A percentile compares a stretch with the other conserved stretches of the same genome.
phyloP scores from a whole-genome alignment of 1,284 basidiomycete genomes.

The Tilletia caries region DNA sequence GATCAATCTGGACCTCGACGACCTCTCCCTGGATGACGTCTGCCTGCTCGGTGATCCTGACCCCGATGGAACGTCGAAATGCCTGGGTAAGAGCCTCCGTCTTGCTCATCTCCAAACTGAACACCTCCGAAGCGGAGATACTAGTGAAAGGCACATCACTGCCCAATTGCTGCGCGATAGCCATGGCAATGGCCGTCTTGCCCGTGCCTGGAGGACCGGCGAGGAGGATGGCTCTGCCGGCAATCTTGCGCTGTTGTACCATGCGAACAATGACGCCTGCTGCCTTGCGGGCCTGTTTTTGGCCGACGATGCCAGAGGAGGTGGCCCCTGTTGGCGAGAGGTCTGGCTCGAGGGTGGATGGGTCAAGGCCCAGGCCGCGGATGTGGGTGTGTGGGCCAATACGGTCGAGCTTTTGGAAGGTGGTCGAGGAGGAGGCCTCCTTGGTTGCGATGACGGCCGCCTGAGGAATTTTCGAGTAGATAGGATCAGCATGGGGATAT shows the following conservation, averaged over 20 bases:
- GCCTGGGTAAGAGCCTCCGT: constrained; percentile 97
- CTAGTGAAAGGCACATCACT: constrained; percentile 93
- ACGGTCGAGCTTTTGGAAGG: constrained; percentile 11
- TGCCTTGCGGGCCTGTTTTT: constrained; percentile 88
- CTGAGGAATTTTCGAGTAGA: background rate
- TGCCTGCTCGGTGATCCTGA: constrained; percentile 94
- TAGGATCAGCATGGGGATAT: background rate
- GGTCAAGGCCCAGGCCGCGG: constrained; percentile 21
- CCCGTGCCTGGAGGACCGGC: constrained; percentile 94
- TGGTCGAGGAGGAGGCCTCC: constrained; percentile 11
- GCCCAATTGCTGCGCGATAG: constrained; percentile 93
- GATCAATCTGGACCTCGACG: constrained; percentile 96
- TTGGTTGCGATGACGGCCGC: constrained; percentile 10
- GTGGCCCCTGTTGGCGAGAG: constrained; percentile 57
- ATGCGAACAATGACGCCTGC: constrained; percentile 96
- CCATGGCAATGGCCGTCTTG: constrained; percentile 92
- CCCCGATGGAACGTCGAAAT: constrained; percentile 89
- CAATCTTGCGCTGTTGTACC: constrained; percentile 92
- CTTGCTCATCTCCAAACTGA: constrained; percentile 91
- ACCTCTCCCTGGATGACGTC: constrained; percentile 98
- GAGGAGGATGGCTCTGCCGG: constrained; percentile 89
- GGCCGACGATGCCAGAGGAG: constrained; percentile 92
- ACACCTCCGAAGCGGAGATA: constrained; percentile 95
- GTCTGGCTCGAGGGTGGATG: constrained; percentile 19
- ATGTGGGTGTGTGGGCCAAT: constrained; percentile 13